Percentiles rank a stretch among this genome's conserved stretches.
phyloP scores from a whole-genome alignment of 192 early-diverging fungal genomes.

The Anaeromyces robustus region DNA sequence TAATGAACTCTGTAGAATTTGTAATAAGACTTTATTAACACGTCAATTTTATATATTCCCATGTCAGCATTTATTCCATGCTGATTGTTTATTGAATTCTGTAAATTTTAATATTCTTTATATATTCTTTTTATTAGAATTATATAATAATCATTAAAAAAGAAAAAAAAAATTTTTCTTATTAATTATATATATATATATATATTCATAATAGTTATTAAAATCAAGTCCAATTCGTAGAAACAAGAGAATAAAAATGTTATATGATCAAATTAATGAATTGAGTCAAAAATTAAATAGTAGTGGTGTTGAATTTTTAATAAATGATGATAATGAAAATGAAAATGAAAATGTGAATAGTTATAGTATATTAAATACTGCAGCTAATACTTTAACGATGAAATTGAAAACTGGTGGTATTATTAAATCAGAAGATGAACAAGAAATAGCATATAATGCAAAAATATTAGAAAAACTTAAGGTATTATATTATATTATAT shows the following conservation, averaged over 20 bases:
- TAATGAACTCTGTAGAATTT: conserved; percentile 62
- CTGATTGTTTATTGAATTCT: conserved; percentile 68
- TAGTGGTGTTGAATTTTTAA: background rate
- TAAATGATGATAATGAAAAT: background rate
- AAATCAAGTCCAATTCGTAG: background rate
- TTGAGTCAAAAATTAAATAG: background rate
- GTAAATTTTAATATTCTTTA: conserved; percentile 21
- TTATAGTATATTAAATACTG: conserved; percentile 4
- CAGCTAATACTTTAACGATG: conserved; percentile 8
- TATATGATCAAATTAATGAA: conserved; percentile 2
- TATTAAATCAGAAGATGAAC: background rate
- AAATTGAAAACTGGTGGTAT: background rate
- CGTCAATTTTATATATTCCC: conserved; percentile 90
- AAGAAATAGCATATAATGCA: conserved; percentile 4
- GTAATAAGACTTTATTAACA: conserved; percentile 58
- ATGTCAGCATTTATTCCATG: conserved; percentile 88
- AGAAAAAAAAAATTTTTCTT: no score
- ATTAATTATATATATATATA: conserved; percentile 1
- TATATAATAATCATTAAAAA: no score
- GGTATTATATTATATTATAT: background rate
- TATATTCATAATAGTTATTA: background rate
- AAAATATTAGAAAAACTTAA: conserved; percentile 1
- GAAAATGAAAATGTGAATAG: background rate
- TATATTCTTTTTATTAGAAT: conserved; percentile 1
- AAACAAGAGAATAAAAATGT: background rate